Evolutionary conservation across 768 basidiomycete species (phyloP).

Genomic region (Boletellus ananas): DNA sequence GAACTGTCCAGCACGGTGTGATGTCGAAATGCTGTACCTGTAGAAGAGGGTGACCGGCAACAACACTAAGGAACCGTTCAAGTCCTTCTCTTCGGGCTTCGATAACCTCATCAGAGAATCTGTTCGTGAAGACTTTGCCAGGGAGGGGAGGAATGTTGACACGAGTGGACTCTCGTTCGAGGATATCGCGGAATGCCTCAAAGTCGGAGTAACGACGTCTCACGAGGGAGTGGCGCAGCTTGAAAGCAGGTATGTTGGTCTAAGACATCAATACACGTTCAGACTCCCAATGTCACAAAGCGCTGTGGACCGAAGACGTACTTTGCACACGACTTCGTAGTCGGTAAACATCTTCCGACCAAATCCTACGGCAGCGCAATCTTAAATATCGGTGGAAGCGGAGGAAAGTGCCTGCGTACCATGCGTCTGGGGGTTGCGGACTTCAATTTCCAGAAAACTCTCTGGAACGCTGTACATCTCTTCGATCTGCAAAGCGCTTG

Average conservation of each 20-base stretch:
- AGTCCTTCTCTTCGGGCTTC: constrained; percentile 88
- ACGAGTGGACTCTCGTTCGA: constrained; percentile 93
- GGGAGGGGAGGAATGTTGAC: constrained; percentile 98
- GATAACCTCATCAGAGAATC: constrained; percentile 97
- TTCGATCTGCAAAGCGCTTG: constrained; percentile 65
- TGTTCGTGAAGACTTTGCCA: constrained; percentile 97
- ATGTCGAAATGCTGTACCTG: constrained; percentile 57
- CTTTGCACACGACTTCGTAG: constrained; percentile 98
- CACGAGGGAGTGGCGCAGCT: constrained; percentile 88
- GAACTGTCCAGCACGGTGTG: neutral
- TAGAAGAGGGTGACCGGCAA: constrained; percentile 93
- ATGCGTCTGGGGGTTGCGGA: constrained; percentile 94
- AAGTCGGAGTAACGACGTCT: constrained; percentile 90
- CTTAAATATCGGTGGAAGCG: neutral
- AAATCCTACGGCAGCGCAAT: constrained; percentile 49
- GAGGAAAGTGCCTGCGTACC: constrained; percentile 41
- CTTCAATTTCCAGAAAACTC: constrained; percentile 96
- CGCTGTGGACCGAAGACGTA: constrained; percentile 24
- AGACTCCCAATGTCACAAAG: constrained; percentile 3
- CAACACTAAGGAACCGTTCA: constrained; percentile 92
- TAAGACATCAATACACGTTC: constrained; percentile 27
- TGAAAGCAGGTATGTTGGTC: constrained; percentile 99
- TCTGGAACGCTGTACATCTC: constrained; percentile 99
- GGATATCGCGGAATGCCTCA: constrained; percentile 95
- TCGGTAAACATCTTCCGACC: constrained; percentile 99